A percentile compares a stretch with the other conserved stretches of the same genome.
These are phyloP conservation scores for Sideroxylon spinosum DNA, from an alignment of 179 eudicot genomes.

Conservation along the genomic window DNA sequence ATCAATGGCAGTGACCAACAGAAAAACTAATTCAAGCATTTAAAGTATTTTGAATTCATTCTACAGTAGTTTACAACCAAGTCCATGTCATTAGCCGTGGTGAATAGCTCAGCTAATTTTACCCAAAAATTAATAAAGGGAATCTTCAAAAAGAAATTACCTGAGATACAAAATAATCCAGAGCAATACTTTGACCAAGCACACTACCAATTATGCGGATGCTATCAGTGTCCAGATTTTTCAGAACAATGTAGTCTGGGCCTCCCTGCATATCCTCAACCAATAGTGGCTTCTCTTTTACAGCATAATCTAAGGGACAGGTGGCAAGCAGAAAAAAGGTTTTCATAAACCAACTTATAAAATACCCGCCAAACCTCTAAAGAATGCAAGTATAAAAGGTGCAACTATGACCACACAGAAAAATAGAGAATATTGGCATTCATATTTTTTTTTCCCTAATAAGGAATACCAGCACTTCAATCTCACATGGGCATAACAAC, in stretches of 20 bases:
- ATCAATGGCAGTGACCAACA: neutral
- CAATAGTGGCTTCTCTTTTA: constrained; percentile 74
- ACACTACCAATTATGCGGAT: constrained; percentile 92
- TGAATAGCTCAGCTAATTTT: neutral
- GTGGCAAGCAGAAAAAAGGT: constrained; percentile 10
- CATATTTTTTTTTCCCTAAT: neutral
- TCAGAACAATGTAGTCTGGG: constrained; percentile 73
- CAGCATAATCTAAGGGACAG: constrained; percentile 56
- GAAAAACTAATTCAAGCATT: neutral
- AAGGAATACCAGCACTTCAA: neutral
- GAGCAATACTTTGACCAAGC: constrained; percentile 93
- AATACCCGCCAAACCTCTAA: neutral
- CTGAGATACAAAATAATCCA: constrained; percentile 90
- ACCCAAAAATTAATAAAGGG: neutral
- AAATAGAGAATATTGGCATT: neutral
- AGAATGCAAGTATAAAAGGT: neutral
- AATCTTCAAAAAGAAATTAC: constrained; percentile 28
- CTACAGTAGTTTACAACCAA: neutral
- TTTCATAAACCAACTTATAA: constrained; percentile 8
- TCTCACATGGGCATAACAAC: neutral
- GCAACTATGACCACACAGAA: neutral
- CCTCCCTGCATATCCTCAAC: constrained; percentile 86
- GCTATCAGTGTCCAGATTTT: constrained; percentile 69
- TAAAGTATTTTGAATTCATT: neutral
- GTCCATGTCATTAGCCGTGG: neutral